Evolutionary conservation across 1,284 basidiomycete species (phyloP).

Genomic region (Xerocomus amazonicus): DNA sequence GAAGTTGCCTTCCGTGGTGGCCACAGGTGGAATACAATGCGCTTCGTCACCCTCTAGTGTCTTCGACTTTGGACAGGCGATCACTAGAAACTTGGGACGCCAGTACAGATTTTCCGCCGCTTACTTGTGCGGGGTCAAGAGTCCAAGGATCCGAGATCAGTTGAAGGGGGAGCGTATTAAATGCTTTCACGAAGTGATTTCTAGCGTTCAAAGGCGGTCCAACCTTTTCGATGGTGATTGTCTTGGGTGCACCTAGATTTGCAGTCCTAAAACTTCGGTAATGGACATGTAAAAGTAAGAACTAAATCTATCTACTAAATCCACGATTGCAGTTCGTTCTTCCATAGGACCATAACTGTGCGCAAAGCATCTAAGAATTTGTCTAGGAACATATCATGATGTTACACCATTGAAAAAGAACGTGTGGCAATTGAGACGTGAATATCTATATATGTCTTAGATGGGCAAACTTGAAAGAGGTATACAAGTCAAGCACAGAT

Average conservation of each 20-base stretch:
- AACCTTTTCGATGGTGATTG: neutral
- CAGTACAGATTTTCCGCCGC: too few relatives aligned
- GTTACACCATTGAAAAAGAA: conserved; percentile 5
- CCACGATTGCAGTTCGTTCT: neutral
- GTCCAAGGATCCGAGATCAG: too few relatives aligned
- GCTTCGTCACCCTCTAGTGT: too few relatives aligned
- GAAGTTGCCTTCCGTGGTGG: too few relatives aligned
- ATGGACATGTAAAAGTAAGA: neutral
- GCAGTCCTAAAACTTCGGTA: too few relatives aligned
- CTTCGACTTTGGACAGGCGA: too few relatives aligned
- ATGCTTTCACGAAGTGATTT: too few relatives aligned
- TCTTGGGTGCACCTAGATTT: neutral
- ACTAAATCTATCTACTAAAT: too few relatives aligned
- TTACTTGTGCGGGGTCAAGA: too few relatives aligned
- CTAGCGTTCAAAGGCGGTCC: too few relatives aligned
- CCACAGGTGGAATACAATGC: too few relatives aligned
- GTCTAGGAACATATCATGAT: conserved; percentile 11
- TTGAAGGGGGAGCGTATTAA: too few relatives aligned
- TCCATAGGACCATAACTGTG: neutral
- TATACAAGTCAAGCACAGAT: conserved; percentile 4
- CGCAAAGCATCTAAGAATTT: conserved; percentile 6
- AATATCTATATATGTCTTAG: conserved; percentile 6
- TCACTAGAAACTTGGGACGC: neutral
- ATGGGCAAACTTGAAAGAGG: neutral
- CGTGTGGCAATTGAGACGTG: conserved; percentile 2